phyloP scores from a whole-genome alignment of 2,329 filamentous ascomycete genomes.

The Emmonsiellopsis sp. region DNA sequence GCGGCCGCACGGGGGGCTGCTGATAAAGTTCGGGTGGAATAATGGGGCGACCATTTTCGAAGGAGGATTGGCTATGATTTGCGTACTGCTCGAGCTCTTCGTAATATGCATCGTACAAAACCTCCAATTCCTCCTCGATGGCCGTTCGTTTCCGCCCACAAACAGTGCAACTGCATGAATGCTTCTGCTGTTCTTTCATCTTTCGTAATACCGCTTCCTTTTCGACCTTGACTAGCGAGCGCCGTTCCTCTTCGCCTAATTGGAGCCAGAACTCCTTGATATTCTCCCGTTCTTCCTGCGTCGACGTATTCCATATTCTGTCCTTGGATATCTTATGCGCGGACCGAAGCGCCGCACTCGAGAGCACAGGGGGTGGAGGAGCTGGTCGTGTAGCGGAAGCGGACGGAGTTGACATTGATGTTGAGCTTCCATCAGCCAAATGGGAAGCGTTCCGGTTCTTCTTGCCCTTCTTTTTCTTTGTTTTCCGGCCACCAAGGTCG shows the following conservation, averaged over 20 bases:
- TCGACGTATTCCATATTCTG: constrained; percentile 96
- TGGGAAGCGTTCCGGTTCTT: constrained; percentile 25
- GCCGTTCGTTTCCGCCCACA: constrained; percentile 93
- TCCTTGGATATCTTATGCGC: constrained; percentile 52
- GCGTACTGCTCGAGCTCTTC: constrained; percentile 96
- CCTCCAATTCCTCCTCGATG: constrained; percentile 95
- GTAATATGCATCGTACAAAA: constrained; percentile 97
- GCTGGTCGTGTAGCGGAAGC: constrained; percentile 31
- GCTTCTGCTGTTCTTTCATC: constrained; percentile 99
- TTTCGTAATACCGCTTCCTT: constrained; percentile 96
- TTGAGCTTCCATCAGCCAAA: constrained; percentile 28
- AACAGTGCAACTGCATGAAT: constrained; percentile 95
- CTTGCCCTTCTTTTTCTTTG: constrained; percentile 34
- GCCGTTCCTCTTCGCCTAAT: constrained; percentile 85
- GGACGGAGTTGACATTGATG: constrained; percentile 34
- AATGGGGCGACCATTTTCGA: constrained; percentile 54
- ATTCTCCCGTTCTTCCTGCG: constrained; percentile 85
- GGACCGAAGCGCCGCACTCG: constrained; percentile 32
- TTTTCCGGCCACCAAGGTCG: constrained; percentile 22
- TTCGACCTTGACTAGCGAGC: constrained; percentile 92
- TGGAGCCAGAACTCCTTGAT: constrained; percentile 99
- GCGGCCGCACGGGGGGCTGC: constrained; percentile 47
- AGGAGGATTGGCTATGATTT: constrained; percentile 60
- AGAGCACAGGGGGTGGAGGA: constrained; percentile 32
- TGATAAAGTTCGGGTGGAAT: constrained; percentile 56